Conservation (phyloP, 2,329 filamentous ascomycete species). For the Cladosporium colombiae region DNA sequence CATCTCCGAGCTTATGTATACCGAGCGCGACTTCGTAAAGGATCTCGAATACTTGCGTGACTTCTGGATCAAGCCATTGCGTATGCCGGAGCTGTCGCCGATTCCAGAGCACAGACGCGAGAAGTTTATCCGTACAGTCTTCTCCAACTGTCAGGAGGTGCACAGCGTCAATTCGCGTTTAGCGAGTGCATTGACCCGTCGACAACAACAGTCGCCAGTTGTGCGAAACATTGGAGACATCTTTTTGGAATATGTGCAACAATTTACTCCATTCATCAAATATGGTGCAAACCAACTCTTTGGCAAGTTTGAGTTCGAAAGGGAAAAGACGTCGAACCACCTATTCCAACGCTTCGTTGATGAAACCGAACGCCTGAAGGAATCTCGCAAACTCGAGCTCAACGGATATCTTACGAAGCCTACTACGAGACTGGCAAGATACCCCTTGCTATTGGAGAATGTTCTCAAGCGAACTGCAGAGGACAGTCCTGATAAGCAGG, state of each 20-base stretch:
- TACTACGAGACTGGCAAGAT: constrained; percentile 89
- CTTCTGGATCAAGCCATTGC: constrained; percentile 95
- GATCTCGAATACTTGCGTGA: constrained; percentile 96
- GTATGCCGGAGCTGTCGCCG: constrained; percentile 74
- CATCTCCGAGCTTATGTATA: constrained; percentile 98
- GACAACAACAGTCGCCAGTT: constrained; percentile 87
- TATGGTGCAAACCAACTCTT: constrained; percentile 96
- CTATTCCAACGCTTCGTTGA: constrained; percentile 90
- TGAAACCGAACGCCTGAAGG: constrained; percentile 91
- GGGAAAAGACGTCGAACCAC: constrained; percentile 83
- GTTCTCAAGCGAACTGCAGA: constrained; percentile 90
- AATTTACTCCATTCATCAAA: constrained; percentile 93
- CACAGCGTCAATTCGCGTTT: constrained; percentile 88
- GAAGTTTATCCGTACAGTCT: constrained; percentile 89
- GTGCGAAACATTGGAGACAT: constrained; percentile 91
- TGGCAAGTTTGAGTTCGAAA: constrained; percentile 97
- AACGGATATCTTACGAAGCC: constrained; percentile 98
- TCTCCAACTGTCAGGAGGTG: constrained; percentile 94
- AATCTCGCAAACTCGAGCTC: constrained; percentile 92
- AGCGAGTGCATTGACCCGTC: constrained; percentile 80
- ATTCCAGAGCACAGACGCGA: constrained; percentile 87
- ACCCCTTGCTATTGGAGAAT: constrained; percentile 87
- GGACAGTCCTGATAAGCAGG: constrained; percentile 83
- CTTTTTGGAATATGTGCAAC: constrained; percentile 86
- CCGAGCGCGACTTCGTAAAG: constrained; percentile 97